These are phyloP conservation scores for Clarkia xantiana DNA, from an alignment of 345 rosid genomes.

Conservation along the genomic window DNA sequence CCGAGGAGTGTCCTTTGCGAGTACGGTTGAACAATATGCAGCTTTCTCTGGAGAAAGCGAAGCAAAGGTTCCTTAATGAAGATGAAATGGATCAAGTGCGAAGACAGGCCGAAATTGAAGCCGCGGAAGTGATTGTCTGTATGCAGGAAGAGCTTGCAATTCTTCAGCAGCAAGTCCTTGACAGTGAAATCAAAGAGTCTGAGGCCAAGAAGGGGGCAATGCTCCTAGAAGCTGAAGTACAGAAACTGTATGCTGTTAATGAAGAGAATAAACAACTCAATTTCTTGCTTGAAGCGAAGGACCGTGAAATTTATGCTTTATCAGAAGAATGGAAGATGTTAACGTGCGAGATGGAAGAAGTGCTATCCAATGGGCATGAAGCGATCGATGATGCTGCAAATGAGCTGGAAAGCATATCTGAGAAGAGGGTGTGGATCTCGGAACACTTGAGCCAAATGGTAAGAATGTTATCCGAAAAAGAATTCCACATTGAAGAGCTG, in stretches of 20 bases:
- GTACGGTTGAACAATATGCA: constrained; percentile 67
- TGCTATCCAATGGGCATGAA: constrained; percentile 56
- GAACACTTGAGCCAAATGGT: constrained; percentile 61
- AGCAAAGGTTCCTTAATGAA: constrained; percentile 55
- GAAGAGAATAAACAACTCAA: constrained; percentile 43
- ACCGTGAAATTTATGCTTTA: constrained; percentile 32
- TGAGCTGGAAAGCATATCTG: constrained; percentile 58
- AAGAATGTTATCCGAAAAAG: constrained; percentile 56
- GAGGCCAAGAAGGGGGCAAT: constrained; percentile 25
- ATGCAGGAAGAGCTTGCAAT: constrained; percentile 78
- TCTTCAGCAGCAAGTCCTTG: constrained; percentile 69
- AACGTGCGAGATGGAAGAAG: constrained; percentile 55
- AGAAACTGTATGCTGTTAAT: constrained; percentile 33
- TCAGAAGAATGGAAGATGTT: constrained; percentile 69
- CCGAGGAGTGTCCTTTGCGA: constrained; percentile 26
- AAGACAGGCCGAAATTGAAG: constrained; percentile 79
- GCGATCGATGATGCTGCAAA: constrained; percentile 48
- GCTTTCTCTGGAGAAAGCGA: constrained; percentile 78
- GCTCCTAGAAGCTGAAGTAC: constrained; percentile 36
- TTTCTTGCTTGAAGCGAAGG: constrained; percentile 45
- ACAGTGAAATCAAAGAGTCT: constrained; percentile 52
- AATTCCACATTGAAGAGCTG: constrained; percentile 63
- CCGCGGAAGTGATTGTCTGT: constrained; percentile 84
- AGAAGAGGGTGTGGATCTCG: constrained; percentile 75
- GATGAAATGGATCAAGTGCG: constrained; percentile 55